These are phyloP conservation scores for Cyclocybe cylindracea DNA, from an alignment of 768 basidiomycete species.

Conservation along the genomic window DNA sequence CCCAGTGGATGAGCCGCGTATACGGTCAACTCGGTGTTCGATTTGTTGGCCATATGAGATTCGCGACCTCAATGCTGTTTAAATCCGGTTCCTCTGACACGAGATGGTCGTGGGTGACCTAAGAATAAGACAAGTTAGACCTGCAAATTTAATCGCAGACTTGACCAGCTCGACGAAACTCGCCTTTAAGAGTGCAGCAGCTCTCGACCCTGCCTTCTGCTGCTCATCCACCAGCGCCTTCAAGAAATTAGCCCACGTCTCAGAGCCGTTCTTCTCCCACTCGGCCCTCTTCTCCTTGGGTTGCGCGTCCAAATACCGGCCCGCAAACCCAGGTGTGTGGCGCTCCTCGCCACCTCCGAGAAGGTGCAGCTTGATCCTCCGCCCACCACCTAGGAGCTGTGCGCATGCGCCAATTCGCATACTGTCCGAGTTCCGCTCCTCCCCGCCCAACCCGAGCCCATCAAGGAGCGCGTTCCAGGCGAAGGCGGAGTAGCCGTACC, in stretches of 20 bases:
- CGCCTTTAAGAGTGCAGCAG: not conserved
- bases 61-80: too few species aligned
- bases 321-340: not conserved
- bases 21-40: too few species aligned
- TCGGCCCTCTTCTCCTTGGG: not conserved
- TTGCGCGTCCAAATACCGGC: too few species aligned
- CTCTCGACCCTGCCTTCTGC: not conserved
- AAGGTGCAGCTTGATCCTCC: slow-evolving; percentile 3
- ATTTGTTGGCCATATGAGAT: too few species aligned
- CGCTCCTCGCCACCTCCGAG: slow-evolving; percentile 2
- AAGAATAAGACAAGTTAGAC: too few species aligned
- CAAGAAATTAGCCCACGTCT: not conserved
- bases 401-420: slow-evolving; percentile 5
- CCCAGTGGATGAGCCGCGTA: too few species aligned
- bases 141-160: too few species aligned
- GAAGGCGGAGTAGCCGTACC: slow-evolving; percentile 5
- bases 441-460: not conserved
- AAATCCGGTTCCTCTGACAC: too few species aligned
- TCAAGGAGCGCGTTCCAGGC: slow-evolving; percentile 5
- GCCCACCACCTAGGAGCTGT: slow-evolving; percentile 3
- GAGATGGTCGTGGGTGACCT: too few species aligned
- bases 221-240: slow-evolving; percentile 4
- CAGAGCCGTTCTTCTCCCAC: slow-evolving; percentile 2
- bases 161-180: not conserved
- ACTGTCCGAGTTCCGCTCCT: slow-evolving; percentile 3